Evolutionary conservation across 352 stramenopile genomes (phyloP).

Genomic region (Phytopythium delawarense): DNA sequence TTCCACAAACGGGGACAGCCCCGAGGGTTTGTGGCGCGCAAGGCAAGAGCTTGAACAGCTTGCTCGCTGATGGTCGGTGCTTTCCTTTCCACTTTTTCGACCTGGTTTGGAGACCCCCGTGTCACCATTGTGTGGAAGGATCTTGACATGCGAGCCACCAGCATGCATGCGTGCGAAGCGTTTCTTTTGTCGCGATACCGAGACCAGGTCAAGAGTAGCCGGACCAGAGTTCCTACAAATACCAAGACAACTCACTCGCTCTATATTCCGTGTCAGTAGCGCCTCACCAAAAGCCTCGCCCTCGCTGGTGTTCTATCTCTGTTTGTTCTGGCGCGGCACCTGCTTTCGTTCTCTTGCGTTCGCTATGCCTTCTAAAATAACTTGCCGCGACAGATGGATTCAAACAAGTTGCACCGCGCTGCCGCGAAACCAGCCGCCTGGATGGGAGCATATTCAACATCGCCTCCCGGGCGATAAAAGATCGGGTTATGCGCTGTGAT

Average conservation of each 20-base stretch:
- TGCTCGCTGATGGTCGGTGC: background rate
- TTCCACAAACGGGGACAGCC: conserved; percentile 7
- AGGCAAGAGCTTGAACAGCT: background rate
- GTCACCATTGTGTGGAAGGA: background rate
- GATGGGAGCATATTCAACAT: conserved; percentile 8
- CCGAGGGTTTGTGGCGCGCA: background rate
- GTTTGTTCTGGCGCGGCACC: background rate
- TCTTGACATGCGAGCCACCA: background rate
- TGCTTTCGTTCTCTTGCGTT: background rate
- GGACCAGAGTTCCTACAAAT: background rate
- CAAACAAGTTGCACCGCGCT: background rate
- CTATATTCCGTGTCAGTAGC: background rate
- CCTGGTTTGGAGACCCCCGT: background rate
- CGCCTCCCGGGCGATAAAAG: background rate
- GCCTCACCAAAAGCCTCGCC: background rate
- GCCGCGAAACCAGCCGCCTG: conserved; percentile 7
- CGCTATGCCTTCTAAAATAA: background rate
- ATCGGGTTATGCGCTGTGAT: conserved; percentile 5
- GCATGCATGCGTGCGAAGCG: background rate
- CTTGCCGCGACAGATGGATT: background rate
- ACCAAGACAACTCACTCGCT: background rate
- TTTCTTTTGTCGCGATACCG: background rate
- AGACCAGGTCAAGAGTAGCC: background rate
- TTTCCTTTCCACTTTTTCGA: background rate
- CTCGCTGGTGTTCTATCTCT: background rate